A percentile compares a stretch with the other conserved stretches of the same genome.
phyloP scores from a whole-genome alignment of 1,139 yeast species.

The Zygotorulaspora mrakii region DNA sequence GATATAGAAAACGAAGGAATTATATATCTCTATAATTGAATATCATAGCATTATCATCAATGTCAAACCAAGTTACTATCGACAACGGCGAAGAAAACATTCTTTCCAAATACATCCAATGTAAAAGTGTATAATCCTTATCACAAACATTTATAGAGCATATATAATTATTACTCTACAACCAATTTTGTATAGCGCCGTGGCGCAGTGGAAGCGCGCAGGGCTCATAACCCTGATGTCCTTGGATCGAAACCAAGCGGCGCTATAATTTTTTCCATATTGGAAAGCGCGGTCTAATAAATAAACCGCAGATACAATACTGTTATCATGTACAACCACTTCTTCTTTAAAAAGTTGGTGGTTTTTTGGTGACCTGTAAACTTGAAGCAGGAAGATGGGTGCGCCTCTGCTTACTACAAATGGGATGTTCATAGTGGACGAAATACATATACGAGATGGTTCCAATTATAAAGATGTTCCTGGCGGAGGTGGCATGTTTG shows the following conservation, averaged over 20 bases:
- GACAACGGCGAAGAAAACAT: too few relatives aligned
- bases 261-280: conserved; percentile 63
- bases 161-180: neutral
- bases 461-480: conserved; percentile 51
- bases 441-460: conserved; percentile 51
- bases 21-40: too few relatives aligned
- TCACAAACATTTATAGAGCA: too few relatives aligned
- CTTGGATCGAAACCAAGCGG: conserved; percentile 99
- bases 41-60: too few relatives aligned
- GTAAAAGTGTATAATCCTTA: too few relatives aligned
- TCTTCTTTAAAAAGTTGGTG: neutral
- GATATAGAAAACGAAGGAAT: too few relatives aligned
- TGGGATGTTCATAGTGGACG: conserved; percentile 94
- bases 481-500: conserved; percentile 91
- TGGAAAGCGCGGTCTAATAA: too few relatives aligned
- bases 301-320: too few relatives aligned
- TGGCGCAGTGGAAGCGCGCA: conserved; percentile 99
- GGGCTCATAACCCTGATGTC: conserved; percentile 99
- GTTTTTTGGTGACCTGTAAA: neutral
- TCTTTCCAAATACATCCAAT: too few relatives aligned
- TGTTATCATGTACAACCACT: too few relatives aligned
- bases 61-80: too few relatives aligned
- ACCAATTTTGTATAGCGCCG: conserved; percentile 50
- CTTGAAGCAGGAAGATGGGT: neutral
- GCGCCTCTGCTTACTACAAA: conserved; percentile 50